Evolutionary conservation across 345 rosid species (phyloP), one percentile per base, ranked within the genome.

Genomic region (Citrus hindsii): DNA sequence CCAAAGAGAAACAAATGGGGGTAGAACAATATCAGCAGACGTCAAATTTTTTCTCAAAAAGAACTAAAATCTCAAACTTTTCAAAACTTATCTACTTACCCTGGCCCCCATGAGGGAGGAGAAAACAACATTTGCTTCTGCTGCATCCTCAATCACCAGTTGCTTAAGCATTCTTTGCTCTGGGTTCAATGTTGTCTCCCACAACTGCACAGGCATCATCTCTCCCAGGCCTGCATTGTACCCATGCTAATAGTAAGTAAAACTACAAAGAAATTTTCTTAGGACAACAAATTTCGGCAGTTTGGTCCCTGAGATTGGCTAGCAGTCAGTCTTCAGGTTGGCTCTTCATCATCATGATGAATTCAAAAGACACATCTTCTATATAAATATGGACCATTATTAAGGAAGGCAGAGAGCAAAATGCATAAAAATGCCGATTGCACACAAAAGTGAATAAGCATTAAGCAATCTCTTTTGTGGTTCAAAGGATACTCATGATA

Each of bases 101-200:
- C 87, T 90, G 80, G 92, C 80, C 74, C 99, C 99, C 99, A 97
- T 97, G 27, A 97, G 97, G 67, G 97, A 93, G 21, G 98, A 92
- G 82, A 94, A 93, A 18, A 91, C 89, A 46, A 85, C 84, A 71
- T 81, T 92, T 2, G 98, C 92, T 89, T 88, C 92, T 0, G 92
- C 98, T 2, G 89, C 92, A 81, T 97, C 98, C 70, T 94, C 96
- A 3, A 97, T 87, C 24, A 88, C 91, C 71, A 97, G 81, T 83
- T 87, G 98, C 91, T 89, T 94, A 80, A 97, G 84, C 76, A 94
- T 62, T 86, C 99, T 90, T 82, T 67, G 86, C 46, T 93, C 91
- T 30, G 98, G 98, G 88, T 94, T 88, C 98, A 97, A 78, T 4
- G 98, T 97, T 74, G 99, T 97, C 83, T 94, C 98, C 98, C 99